These are phyloP conservation scores for Globisporangium irregulare DNA, from an alignment of 352 stramenopile genomes.

Conservation along the genomic window DNA sequence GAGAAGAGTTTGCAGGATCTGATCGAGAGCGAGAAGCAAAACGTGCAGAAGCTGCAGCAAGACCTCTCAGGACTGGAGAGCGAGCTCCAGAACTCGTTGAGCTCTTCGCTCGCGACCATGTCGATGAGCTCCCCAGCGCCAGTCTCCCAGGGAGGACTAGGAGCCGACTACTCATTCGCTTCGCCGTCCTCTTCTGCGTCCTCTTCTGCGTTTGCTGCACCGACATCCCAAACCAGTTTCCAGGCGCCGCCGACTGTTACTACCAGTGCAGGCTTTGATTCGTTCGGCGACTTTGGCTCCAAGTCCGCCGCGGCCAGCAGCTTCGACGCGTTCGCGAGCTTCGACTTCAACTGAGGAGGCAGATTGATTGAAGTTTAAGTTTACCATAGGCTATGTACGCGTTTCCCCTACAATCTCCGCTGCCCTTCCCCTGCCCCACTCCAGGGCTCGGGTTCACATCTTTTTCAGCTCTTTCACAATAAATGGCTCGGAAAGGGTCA, in stretches of 20 bases:
- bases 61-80: constrained; percentile 50
- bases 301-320: neutral
- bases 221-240: constrained; percentile 4
- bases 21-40: constrained; percentile 52
- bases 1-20: constrained; percentile 51
- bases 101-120: constrained; percentile 25
- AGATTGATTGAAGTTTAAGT: too few species aligned
- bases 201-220: neutral
- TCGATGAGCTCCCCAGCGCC: neutral
- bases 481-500: too few species aligned
- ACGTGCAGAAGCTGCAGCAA: constrained; percentile 47
- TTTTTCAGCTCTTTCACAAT: too few species aligned
- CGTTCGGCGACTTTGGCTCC: constrained; percentile 19
- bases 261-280: constrained; percentile 8
- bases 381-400: too few species aligned
- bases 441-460: too few species aligned
- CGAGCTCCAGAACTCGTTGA: constrained; percentile 45
- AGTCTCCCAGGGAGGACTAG: neutral
- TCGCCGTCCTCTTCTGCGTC: constrained; percentile 8
- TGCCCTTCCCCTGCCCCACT: too few species aligned
- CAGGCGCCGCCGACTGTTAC: neutral
- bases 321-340: constrained; percentile 19
- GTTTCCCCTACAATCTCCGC: too few species aligned
- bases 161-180: neutral
- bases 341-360: constrained; percentile 19